Evolutionary conservation across 2,329 filamentous ascomycete genomes (phyloP), one percentile per base, ranked within the genome.

Genomic region (Aspergillus sp.): DNA sequence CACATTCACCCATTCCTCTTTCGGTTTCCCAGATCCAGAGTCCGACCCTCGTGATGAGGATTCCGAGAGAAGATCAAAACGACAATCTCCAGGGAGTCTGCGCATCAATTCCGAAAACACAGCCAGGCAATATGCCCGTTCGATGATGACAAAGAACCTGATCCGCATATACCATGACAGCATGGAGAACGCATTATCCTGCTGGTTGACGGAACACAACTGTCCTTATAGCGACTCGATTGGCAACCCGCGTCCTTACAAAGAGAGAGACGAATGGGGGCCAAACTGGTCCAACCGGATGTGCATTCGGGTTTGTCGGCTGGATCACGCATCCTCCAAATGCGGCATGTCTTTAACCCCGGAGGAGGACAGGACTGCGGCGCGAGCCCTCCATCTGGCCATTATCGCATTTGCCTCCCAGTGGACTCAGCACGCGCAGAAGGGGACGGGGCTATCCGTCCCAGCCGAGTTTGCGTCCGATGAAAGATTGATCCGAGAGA

Each of bases 321-420:
- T 73, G 12, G 70, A 73, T 50, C 62, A 61, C 31, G 53, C 65
- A 30, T 64, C 66, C 11, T 54, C 66, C 1, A 19, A 19, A 19
- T 19, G 19, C 19, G 19, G 19, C 19, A 19, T 19, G 19, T 19
- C 19, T 4, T 19, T 19, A 19, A 19, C 19, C 19, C 19, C 19
- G 19, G 19, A 19, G 6, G 70, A 73, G 42, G 65, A 71, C 32
- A 61, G 59, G 39, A 58, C 59, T 5, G 68, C 67, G 5, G 60
- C 64, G 3, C 63, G 62, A 39, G 68, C 68, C 7, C 57, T 73
- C 30, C 69, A 72, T 46, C 47, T 66, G 6, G 60, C 68, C 0
- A 70, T 73, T 30, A 68, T 71, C 51, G 62, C 70, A 2, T 73
- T 72, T 43, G 68, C 70, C 27, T 67, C 66, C 5, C 70, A 73